Evolutionary conservation across 192 early-diverging fungal genomes (phyloP).

Genomic region (Radiomyces spectabilis): DNA sequence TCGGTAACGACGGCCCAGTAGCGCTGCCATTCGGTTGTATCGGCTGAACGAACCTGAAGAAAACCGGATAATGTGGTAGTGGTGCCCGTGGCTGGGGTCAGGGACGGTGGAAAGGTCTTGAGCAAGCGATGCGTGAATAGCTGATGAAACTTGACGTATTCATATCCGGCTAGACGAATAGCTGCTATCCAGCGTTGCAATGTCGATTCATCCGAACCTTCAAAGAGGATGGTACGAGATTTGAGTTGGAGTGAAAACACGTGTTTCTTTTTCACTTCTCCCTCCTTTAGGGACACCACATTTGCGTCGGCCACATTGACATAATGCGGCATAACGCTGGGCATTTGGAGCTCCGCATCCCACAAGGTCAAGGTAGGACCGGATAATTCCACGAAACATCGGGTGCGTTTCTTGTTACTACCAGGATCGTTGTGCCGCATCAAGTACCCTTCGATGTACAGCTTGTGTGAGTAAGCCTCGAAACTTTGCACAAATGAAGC

Average conservation of each 20-base stretch:
- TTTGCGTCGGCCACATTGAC: conserved; percentile 52
- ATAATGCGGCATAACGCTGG: conserved; percentile 57
- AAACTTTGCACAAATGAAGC: conserved; percentile 44
- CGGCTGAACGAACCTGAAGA: conserved; percentile 43
- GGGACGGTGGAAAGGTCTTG: conserved; percentile 12
- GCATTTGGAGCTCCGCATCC: conserved; percentile 43
- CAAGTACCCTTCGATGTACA: conserved; percentile 63
- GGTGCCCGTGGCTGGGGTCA: not conserved
- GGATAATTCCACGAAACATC: conserved; percentile 65
- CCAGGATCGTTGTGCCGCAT: conserved; percentile 59
- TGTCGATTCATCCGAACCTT: conserved; percentile 5
- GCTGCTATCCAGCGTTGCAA: conserved; percentile 54
- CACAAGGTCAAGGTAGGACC: conserved; percentile 62
- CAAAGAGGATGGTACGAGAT: not conserved
- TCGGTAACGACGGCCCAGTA: conserved; percentile 43
- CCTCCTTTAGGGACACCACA: conserved; percentile 41
- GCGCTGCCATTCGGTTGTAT: conserved; percentile 35
- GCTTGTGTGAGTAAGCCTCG: conserved; percentile 62
- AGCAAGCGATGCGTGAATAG: conserved; percentile 57
- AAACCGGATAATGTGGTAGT: conserved; percentile 19
- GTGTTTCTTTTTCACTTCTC: conserved; percentile 60
- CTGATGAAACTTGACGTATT: conserved; percentile 66
- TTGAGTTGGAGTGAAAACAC: conserved; percentile 43
- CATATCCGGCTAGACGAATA: conserved; percentile 66
- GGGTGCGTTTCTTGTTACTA: conserved; percentile 53